phyloP scores from a whole-genome alignment of 306 rosid species.

The Corylus americana region DNA sequence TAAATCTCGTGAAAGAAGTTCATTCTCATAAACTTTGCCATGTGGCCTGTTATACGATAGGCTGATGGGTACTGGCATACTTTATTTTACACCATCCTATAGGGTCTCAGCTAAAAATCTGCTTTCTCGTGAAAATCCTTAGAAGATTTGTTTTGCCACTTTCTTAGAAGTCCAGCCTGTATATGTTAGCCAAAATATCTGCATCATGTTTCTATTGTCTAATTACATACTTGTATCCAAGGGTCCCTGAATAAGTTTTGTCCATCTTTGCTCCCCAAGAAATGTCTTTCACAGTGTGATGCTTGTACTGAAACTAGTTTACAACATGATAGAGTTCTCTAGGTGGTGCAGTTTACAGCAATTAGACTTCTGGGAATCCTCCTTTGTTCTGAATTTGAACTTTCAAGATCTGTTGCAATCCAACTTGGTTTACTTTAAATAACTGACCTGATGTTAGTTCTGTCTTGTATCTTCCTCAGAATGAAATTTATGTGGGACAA shows the following conservation, averaged over 20 bases:
- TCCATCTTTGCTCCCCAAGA: not conserved
- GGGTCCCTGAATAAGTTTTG: not conserved
- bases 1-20: constrained; percentile 1
- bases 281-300: not conserved
- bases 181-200: not conserved
- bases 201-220: not conserved
- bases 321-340: not conserved
- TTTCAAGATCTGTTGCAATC: not conserved
- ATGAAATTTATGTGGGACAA: not conserved
- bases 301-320: not conserved
- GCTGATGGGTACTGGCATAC: not conserved
- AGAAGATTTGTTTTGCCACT: not conserved
- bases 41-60: not conserved
- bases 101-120: not conserved
- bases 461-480: not conserved
- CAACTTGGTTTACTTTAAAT: not conserved
- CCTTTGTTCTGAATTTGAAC: not conserved
- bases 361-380: not conserved
- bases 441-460: not conserved
- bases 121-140: not conserved
- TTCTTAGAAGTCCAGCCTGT: not conserved
- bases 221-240: not conserved
- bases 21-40: not conserved
- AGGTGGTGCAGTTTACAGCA: not conserved
- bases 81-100: not conserved